Conservation (phyloP, 2,329 filamentous ascomycete species). For the Ambrosiella cleistominuta region DNA sequence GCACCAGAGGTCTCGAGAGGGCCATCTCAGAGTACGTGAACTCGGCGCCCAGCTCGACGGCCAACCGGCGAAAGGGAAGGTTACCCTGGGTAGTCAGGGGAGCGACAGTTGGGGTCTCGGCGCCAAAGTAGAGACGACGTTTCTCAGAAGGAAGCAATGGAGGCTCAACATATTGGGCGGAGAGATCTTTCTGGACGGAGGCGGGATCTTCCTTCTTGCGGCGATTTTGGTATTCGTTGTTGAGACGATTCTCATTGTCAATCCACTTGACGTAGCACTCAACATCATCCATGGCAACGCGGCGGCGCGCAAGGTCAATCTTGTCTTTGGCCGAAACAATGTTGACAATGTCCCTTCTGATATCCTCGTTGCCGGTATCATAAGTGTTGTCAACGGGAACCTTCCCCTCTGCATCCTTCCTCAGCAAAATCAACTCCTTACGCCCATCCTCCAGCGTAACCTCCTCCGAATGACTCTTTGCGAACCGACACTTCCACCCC, state of each 20-base stretch:
- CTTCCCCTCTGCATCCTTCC: slow-evolving; percentile 21
- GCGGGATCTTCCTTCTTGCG: slow-evolving; percentile 25
- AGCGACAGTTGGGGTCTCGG: slow-evolving; percentile 83
- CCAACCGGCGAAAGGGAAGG: slow-evolving; percentile 80
- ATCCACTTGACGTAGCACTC: slow-evolving; percentile 66
- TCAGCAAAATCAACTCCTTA: slow-evolving; percentile 56
- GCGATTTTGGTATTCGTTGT: slow-evolving; percentile 24
- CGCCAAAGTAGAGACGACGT: slow-evolving; percentile 78
- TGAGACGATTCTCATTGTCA: slow-evolving; percentile 37
- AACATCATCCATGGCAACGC: slow-evolving; percentile 50
- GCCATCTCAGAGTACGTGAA: slow-evolving; percentile 98
- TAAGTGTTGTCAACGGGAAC: slow-evolving; percentile 21
- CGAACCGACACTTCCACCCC: slow-evolving; percentile 92
- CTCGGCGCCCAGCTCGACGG: slow-evolving; percentile 74
- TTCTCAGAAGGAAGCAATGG: slow-evolving; percentile 88
- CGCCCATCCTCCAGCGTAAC: slow-evolving; percentile 58
- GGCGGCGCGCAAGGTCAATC: slow-evolving; percentile 56
- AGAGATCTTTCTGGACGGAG: slow-evolving; percentile 45
- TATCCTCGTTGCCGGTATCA: slow-evolving; percentile 28
- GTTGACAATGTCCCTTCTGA: slow-evolving; percentile 55
- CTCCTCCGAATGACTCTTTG: slow-evolving; percentile 72
- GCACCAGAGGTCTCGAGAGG: slow-evolving; percentile 72
- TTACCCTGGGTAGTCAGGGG: slow-evolving; percentile 95
- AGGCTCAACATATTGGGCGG: slow-evolving; percentile 68
- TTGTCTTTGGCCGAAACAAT: slow-evolving; percentile 53